A percentile compares a stretch with the other conserved stretches of the same genome.
Conservation (phyloP, 2,329 filamentous ascomycete species). For the Fonsecaea nubica region DNA sequence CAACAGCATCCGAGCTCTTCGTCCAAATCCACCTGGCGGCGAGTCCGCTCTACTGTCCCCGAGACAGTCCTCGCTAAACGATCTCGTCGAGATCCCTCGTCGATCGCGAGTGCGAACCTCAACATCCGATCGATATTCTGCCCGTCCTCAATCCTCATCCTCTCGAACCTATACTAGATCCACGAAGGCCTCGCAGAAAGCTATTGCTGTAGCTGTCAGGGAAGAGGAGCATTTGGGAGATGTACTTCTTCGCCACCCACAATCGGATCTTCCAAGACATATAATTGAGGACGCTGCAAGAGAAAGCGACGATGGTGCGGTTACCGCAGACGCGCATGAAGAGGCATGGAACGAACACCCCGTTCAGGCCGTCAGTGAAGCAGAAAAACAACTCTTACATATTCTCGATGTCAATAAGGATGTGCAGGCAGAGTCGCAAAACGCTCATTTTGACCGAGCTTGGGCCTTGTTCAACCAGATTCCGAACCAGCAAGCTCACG, state of each 20-base stretch:
- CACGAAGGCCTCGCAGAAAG: background rate
- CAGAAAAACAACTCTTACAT: conserved; percentile 17
- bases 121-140: conserved; percentile 3
- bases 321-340: background rate
- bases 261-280: background rate
- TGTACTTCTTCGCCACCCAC: background rate
- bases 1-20: conserved; percentile 32
- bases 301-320: background rate
- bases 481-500: conserved; percentile 22
- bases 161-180: conserved; percentile 17
- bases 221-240: conserved; percentile 6
- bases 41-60: background rate
- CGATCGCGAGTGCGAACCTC: background rate
- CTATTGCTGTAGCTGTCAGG: conserved; percentile 1
- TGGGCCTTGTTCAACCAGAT: conserved; percentile 27
- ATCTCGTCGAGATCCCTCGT: background rate
- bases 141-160: background rate
- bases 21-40: conserved; percentile 3
- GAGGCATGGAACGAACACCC: background rate
- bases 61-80: conserved; percentile 9
- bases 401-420: conserved; percentile 7
- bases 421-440: background rate
- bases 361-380: background rate
- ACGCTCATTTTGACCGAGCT: conserved; percentile 11
- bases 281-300: background rate